These are phyloP conservation scores for Chionographis japonica DNA, from an alignment of 106 monocot genomes.

Conservation along the genomic window DNA sequence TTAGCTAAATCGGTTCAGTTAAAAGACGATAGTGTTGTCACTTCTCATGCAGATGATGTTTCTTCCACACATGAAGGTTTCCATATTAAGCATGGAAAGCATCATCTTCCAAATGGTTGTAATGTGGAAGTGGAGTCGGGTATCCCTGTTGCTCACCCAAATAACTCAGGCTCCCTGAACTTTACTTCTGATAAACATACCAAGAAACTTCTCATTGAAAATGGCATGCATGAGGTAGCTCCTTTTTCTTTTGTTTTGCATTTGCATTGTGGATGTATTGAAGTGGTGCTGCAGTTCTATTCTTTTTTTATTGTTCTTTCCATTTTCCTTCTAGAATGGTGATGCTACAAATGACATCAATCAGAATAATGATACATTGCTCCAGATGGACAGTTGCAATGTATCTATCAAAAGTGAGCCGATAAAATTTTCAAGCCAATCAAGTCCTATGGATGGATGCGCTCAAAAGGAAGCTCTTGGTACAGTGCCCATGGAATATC, in stretches of 20 bases:
- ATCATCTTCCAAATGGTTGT: neutral
- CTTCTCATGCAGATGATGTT: conserved; percentile 6
- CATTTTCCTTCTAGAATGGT: conserved; percentile 16
- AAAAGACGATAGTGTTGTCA: conserved; percentile 9
- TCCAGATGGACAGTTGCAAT: neutral
- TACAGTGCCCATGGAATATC: neutral
- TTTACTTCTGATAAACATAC: conserved; percentile 1
- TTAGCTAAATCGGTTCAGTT: neutral
- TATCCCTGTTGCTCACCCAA: conserved; percentile 5
- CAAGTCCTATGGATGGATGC: neutral
- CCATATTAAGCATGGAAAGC: neutral
- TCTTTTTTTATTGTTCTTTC: neutral
- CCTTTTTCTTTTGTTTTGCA: neutral
- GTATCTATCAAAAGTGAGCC: neutral
- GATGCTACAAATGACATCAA: neutral
- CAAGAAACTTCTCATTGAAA: neutral
- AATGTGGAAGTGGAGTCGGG: neutral
- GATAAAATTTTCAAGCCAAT: neutral
- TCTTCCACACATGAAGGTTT: conserved; percentile 1
- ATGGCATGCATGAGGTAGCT: conserved; percentile 4
- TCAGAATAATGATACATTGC: neutral
- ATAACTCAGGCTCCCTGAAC: neutral
- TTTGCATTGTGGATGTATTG: neutral
- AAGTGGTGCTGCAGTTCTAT: neutral
- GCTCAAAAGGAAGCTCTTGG: conserved; percentile 1